Evolutionary conservation across 495 filamentous ascomycete genomes (phyloP), one percentile per base, ranked within the genome.

Genomic region (Lepraria neglecta): DNA sequence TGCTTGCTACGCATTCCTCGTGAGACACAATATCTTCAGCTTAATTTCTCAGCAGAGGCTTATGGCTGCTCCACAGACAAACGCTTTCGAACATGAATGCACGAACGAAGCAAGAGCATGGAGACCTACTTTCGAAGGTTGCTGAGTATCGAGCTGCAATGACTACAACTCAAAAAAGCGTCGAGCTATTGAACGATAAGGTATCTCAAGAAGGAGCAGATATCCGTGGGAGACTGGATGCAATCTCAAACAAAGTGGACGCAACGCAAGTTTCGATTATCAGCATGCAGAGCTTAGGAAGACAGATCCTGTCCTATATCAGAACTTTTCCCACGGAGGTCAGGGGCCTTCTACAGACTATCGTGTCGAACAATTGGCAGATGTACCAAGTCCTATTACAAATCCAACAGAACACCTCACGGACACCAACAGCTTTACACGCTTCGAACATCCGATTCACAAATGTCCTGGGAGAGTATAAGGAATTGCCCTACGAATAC

Each of bases 361-460:
- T 68, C 21, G 31, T 68, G 35, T 67, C 62, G 38, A 40, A 52
- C 12, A 63, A 71, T 48, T 63, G 59, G 60, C 62, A 58, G 33
- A 69, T 63, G 12, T 68, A 69, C 45, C 53, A 53, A 19, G 40
- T 21, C 17, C 40, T 71, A 7, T 46, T 72, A 12, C 62, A 61
- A 33, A 56, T 71, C 11, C 64, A 70, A 50, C 30, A 64, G 15
- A 57, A 21, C 17, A 38, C 68, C 31, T 30, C 62, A 3, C 30
- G 48, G 17, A 28, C 59, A 11, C 64, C 67, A 42, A 52, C 54
- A 2, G 17, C 43, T 44, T 28, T 48, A 45, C 56, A 38, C 30
- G 56, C 59, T 33, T 64, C 61, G 12, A 69, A 66, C 38, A 73
- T 73, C 27, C 35, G 46, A n/a, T 68, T 73, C 31, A 65, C 63